Evolutionary conservation across 208 protist genomes (phyloP).

Genomic region (Leishmania mexicana): DNA sequence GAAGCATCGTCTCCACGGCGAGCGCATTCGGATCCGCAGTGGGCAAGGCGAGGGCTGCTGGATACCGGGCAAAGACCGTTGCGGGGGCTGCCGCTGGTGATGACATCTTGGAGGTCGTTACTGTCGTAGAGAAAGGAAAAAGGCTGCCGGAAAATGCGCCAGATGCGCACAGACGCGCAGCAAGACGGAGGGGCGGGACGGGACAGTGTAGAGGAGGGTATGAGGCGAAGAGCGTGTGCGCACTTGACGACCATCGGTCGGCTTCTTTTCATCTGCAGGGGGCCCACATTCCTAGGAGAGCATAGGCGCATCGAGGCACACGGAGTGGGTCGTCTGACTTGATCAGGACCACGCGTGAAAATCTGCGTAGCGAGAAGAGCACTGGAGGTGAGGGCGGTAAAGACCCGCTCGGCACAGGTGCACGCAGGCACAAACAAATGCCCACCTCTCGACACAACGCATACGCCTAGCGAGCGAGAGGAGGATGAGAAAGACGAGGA

Average conservation of each 20-base stretch:
- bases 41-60: constrained; percentile 55
- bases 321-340: neutral
- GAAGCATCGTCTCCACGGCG: constrained; percentile 71
- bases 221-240: neutral
- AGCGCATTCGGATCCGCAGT: constrained; percentile 73
- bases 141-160: neutral
- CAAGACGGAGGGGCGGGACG: neutral
- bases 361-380: neutral
- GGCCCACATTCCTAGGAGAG: neutral
- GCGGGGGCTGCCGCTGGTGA: neutral
- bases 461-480: too few relatives aligned
- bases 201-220: neutral
- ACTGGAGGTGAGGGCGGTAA: neutral
- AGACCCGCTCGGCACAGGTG: neutral
- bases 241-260: neutral
- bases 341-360: neutral
- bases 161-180: neutral
- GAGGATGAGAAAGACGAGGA: neutral
- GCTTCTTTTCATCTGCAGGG: neutral
- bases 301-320: neutral
- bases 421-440: neutral
- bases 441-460: neutral
- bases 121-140: too few relatives aligned
- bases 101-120: neutral
- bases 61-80: constrained; percentile 31